Base-by-base conservation (phyloP, 2,329 filamentous ascomycete species). In the Chrysoporthe deuterocubensis region DNA sequence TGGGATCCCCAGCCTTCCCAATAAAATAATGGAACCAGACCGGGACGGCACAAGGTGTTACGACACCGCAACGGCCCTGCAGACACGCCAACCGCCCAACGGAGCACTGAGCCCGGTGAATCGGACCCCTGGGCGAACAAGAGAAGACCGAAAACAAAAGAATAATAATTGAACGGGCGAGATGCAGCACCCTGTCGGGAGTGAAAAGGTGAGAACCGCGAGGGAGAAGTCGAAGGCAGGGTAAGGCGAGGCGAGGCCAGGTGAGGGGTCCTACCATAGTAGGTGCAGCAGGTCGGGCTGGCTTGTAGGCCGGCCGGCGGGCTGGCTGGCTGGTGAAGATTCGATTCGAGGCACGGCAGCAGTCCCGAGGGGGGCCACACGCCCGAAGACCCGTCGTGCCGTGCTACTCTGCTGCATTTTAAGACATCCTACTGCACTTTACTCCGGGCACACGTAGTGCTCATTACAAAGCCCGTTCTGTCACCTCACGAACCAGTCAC, bases 1-100 rank as follows among this genome's bases (percentile, higher is more conserved):
- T 43, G 16, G 26, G 59, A 34, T 44, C 54, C 67, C 67, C 67
- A 68, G 67, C 67, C 67, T 68, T 68, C 67, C 34, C 37, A 68
- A 68, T 68, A 68, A 68, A 61, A 61, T 66, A 61, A 61, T 61
- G 59, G 59, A 48, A 61, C 59, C 59, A 48, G 40, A 40, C 59
- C 67, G 63, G 63, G 67, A 58, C 44, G 64, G 56, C 57, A 58
- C 43, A 61, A 61, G 59, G 59, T 61, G 59, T 48, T 56, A 63
- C 46, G 56, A 60, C 58, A 44, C 62, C 58, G 58, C 66, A 64
- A 65, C 63, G 62, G 62, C 58, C 58, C 63, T 68, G 67, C 62
- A 68, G 57, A 57, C 42, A 66, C 65, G 62, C 58, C 52, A 65
- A 34, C 56, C 62, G 57, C 62, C 50, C 48, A 26, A 50, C 32